phyloP scores from a whole-genome alignment of 441 rosid species.

The Syzygium malaccense region DNA sequence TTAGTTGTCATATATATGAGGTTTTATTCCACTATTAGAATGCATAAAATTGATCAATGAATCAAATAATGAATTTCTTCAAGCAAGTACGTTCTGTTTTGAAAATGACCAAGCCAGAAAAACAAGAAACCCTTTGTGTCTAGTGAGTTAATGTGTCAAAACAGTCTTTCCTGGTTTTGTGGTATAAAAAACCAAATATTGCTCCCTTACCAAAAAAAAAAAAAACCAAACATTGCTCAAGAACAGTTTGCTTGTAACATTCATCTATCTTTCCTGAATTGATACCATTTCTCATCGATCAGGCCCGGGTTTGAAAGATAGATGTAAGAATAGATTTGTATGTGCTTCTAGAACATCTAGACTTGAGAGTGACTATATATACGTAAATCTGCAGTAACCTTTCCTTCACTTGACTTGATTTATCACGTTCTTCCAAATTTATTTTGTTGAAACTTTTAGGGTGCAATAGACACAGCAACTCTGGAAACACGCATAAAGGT shows the following conservation, averaged over 20 bases:
- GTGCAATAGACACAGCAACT: conserved; percentile 77
- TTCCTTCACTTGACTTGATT: not conserved
- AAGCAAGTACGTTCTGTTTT: not conserved
- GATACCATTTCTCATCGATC: not conserved
- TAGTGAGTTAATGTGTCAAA: not conserved
- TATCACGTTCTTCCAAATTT: conserved; percentile 3
- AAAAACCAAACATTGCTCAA: not conserved
- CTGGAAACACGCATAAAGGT: conserved; percentile 90
- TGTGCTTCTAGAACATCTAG: not conserved
- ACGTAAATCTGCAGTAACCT: not conserved
- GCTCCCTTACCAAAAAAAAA: not conserved
- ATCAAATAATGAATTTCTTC: not conserved
- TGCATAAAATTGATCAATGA: not conserved
- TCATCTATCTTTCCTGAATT: not conserved
- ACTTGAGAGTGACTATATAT: not conserved
- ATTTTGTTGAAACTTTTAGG: conserved; percentile 29
- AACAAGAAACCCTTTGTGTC: not conserved
- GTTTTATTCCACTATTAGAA: not conserved
- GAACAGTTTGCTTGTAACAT: not conserved
- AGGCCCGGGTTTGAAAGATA: not conserved
- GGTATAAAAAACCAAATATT: not conserved
- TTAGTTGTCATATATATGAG: not conserved
- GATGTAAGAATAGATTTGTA: not conserved
- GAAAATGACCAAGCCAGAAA: not conserved
- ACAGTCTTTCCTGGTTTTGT: not conserved